Conservation (phyloP, 2,329 filamentous ascomycete genomes). For the Madurella mycetomatis region DNA sequence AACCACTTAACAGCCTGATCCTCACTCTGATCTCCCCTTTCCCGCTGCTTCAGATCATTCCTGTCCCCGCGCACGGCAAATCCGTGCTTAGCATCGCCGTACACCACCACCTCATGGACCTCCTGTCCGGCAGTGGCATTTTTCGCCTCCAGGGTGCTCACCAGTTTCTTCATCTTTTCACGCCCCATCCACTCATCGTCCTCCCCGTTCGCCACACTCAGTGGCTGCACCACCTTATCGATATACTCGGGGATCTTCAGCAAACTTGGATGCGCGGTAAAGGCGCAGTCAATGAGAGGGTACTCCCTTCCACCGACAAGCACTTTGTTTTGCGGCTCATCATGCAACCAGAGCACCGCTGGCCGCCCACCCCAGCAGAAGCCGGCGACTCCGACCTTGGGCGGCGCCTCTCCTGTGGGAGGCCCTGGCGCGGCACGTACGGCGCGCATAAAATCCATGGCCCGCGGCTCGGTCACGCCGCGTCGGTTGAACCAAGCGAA, state of each 20-base stretch:
- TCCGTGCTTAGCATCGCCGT: constrained; percentile 38
- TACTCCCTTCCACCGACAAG: constrained; percentile 17
- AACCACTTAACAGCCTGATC: constrained; percentile 38
- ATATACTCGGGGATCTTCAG: constrained; percentile 40
- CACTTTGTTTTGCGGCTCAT: constrained; percentile 21
- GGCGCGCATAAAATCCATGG: constrained; percentile 35
- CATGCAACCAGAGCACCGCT: constrained; percentile 37
- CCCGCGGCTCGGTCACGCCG: constrained; percentile 26
- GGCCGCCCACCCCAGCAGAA: constrained; percentile 53
- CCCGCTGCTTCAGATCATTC: constrained; percentile 31
- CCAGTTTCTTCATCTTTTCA: constrained; percentile 24
- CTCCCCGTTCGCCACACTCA: constrained; percentile 37
- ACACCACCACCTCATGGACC: constrained; percentile 30
- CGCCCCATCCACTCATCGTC: constrained; percentile 34
- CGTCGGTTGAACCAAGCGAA: constrained; percentile 12
- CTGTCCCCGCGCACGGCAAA: constrained; percentile 37
- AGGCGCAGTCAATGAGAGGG: constrained; percentile 38
- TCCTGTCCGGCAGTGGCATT: constrained; percentile 21
- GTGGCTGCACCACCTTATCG: constrained; percentile 32
- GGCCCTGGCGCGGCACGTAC: constrained; percentile 21
- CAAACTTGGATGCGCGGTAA: constrained; percentile 41
- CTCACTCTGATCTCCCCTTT: constrained; percentile 33
- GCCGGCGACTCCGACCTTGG: constrained; percentile 44
- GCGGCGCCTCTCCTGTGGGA: constrained; percentile 18
- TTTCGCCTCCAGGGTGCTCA: constrained; percentile 28